Evolutionary conservation across 768 basidiomycete species (phyloP).

Genomic region (Gloeostereum incarnatum): DNA sequence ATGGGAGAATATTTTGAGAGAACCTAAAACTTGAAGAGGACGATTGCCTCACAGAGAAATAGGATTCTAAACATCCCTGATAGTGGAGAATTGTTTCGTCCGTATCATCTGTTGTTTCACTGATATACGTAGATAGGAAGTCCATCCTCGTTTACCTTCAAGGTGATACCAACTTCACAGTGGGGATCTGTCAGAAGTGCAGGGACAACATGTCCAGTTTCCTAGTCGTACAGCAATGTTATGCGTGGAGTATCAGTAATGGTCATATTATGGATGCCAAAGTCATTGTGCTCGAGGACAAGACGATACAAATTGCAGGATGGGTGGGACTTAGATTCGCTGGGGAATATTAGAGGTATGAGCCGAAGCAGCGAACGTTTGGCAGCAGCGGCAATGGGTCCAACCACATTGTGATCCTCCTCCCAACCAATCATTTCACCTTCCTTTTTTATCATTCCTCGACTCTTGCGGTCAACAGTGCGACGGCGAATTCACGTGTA

Average conservation of each 20-base stretch:
- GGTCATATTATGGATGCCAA: constrained; percentile 3
- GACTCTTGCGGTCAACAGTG: constrained; percentile 13
- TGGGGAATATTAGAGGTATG: background rate
- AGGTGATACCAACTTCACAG: background rate
- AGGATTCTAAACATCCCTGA: too few species aligned
- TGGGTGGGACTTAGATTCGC: background rate
- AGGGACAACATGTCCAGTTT: constrained; percentile 2
- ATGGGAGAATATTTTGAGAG: too few species aligned
- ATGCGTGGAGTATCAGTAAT: background rate
- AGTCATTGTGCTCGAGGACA: constrained; percentile 2
- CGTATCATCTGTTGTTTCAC: too few species aligned
- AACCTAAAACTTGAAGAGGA: too few species aligned
- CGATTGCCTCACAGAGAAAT: too few species aligned
- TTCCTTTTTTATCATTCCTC: constrained; percentile 15
- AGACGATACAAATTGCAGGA: background rate
- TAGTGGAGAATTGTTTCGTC: too few species aligned
- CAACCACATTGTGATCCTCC: background rate
- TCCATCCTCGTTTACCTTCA: background rate
- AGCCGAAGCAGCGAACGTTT: constrained; percentile 2
- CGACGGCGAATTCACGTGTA: too few species aligned
- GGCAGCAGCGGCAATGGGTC: background rate
- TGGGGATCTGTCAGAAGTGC: constrained; percentile 1
- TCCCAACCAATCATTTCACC: constrained; percentile 12
- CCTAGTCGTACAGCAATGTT: constrained; percentile 1
- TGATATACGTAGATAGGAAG: too few species aligned